Base-by-base conservation (phyloP, 2,329 filamentous ascomycete genomes). In the Botrytis fabae region DNA sequence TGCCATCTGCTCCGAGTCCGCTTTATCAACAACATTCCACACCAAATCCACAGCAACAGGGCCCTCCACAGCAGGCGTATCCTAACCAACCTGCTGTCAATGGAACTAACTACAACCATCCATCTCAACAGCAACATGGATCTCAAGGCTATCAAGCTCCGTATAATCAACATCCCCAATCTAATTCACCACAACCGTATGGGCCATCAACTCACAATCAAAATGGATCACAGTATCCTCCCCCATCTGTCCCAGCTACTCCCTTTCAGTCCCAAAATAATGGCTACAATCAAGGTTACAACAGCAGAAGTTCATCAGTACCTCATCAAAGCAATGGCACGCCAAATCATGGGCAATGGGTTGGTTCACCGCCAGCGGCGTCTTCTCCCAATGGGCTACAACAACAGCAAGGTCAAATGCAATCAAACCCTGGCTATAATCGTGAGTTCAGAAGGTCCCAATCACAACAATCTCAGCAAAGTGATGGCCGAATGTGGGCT, bases 1-100 rank as follows among this genome's bases (percentile, higher is more conserved):
- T 72, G 38, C 22, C 38, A 60, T 38, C 65, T 35, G 71, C 60
- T 69, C 51, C 70, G 35, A 72, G 75, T 44, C 65, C 74, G 35
- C 71, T 75, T 22, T 78, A 79, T 62, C 79, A 79, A 48, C 79
- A 79, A 69, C 74, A 78, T 72, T 48, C 69, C 18, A 59, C 60
- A 44, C 74, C 75, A 65, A 64, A 74, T 60, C 74, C 77, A 9
- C 76, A 71, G 22, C 66, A 68, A 66, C 71, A 72, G 28, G 74
- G 69, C 22, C 77, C 74, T 20, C 61, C 73, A 38, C 78, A 77
- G 16, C 64, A 70, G 32, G 64, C 61, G 20, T 78, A 79, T 71
- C 48, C 72, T 63, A 59, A 63, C 72, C 73, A 73, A 57, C 60
- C 76, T 65, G 72, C 48, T 46, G 16, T 54, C 63, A 61, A 51